These are phyloP conservation scores for Simplicillium aogashimaense DNA, from an alignment of 2,329 filamentous ascomycete species.

Conservation along the genomic window DNA sequence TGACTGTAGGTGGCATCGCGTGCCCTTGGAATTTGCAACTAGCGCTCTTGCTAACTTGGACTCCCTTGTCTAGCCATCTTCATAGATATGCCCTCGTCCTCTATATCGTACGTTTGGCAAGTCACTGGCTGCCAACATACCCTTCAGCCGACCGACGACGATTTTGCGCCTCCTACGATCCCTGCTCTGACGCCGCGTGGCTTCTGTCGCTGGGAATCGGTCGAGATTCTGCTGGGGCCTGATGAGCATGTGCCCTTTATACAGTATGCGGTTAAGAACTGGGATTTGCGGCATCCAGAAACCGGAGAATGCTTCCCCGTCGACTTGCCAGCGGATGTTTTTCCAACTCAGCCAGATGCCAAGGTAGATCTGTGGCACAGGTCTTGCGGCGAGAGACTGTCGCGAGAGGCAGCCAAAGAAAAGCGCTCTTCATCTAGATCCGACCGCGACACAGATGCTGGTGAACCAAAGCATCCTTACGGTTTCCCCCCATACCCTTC, in stretches of 20 bases:
- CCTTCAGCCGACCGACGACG: conserved; percentile 63
- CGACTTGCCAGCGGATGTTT: conserved; percentile 49
- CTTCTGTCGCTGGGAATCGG: conserved; percentile 88
- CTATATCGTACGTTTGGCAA: conserved; percentile 87
- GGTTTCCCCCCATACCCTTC: conserved; percentile 21
- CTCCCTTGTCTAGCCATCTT: conserved; percentile 51
- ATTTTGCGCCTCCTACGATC: conserved; percentile 66
- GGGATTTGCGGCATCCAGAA: conserved; percentile 64
- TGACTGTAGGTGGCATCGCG: conserved; percentile 40
- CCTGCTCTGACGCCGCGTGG: conserved; percentile 76
- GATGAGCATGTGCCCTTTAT: conserved; percentile 81
- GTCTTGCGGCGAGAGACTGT: conserved; percentile 60
- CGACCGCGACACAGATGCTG: conserved; percentile 16
- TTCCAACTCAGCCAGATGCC: conserved; percentile 62
- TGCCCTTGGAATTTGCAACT: too few relatives aligned
- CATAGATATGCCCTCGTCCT: conserved; percentile 58
- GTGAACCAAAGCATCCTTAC: conserved; percentile 27
- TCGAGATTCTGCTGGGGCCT: conserved; percentile 79
- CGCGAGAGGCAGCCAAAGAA: conserved; percentile 44
- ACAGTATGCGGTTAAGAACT: conserved; percentile 69
- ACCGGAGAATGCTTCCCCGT: conserved; percentile 59
- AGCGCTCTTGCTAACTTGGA: neutral
- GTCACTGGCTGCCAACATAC: conserved; percentile 84
- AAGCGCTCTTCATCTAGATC: conserved; percentile 14
- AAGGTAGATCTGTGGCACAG: conserved; percentile 86